Base-by-base conservation (phyloP, 1,139 yeast genomes). In the Geotrichum siamense region DNA sequence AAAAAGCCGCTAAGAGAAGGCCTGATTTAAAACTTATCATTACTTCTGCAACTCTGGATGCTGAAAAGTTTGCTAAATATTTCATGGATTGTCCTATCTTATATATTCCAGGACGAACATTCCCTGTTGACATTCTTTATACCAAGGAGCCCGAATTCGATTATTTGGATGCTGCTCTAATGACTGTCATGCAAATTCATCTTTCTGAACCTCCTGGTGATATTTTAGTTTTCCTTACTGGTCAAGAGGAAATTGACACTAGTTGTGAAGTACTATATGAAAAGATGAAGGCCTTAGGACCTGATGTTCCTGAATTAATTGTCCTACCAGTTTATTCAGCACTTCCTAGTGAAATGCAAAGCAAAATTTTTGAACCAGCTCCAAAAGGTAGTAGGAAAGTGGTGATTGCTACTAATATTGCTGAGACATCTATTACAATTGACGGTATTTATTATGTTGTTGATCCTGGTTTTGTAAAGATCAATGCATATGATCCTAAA, bases 11-110 rank as follows among this genome's bases (percentile, higher is more conserved):
- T 3, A 58, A 69, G 1, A 69, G 71, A 44, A 64, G 96, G 50
- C 69, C 79, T 49, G 95, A 86, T 59, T 62, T 91, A 48, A 87
- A 85, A 57, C 63, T 91, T 42, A 79, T 91, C 28, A 80, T 91
- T 9, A 91, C 97, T 0, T 84, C 95, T 44, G 98, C 98, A 0
- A 91, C 97, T 0, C 79, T 91, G 82, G 86, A 89, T 60, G 94
- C 96, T 0, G 78, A 76, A 23, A 72, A 82, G 50, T 91, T 91
- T 57, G 74, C 94, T 0, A 60, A 61, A 5, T 91, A 82, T 60
- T 89, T 82, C 58, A 96, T 95, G 0, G 76, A 76, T 48, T 94
- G 96, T 0, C 95, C 96, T 1, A 84, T 79, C 54, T 86, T 80
- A 56, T 76, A 79, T 0, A 89, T 91, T 41, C 96, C 96, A 0